Conservation (phyloP, 768 basidiomycete genomes). For the Podaxis pistillaris region DNA sequence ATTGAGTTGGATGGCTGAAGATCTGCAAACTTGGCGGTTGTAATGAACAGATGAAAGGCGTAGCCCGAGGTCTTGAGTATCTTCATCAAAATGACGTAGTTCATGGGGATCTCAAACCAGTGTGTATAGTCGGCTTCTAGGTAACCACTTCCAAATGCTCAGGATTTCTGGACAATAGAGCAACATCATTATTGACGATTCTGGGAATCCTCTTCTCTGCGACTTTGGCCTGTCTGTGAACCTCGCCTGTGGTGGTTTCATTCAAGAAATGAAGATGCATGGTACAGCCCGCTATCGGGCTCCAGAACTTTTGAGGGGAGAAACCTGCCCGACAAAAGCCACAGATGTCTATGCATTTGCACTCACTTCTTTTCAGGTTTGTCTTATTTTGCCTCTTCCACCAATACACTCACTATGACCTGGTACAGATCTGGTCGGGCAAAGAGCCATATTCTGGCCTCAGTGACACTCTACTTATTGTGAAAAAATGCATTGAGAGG, state of each 20-base stretch:
- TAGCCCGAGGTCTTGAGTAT: not conserved
- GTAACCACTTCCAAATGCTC: no score
- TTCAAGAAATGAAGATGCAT: no score
- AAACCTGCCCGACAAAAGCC: not conserved
- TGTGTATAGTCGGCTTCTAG: not conserved
- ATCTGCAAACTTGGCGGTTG: not conserved
- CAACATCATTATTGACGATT: not conserved
- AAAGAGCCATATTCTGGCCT: no score
- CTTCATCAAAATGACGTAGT: not conserved
- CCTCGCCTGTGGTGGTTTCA: not conserved
- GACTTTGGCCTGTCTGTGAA: not conserved
- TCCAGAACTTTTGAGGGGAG: not conserved
- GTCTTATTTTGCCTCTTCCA: not conserved
- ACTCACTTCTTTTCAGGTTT: not conserved
- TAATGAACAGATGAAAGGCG: not conserved
- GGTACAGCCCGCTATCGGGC: not conserved
- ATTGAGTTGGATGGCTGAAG: no score
- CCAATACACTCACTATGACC: not conserved
- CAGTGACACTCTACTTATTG: no score
- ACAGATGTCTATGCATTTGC: not conserved
- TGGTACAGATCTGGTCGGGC: no score
- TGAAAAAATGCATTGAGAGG: no score
- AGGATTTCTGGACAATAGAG: not conserved
- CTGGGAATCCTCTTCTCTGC: not conserved
- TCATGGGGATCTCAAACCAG: not conserved